Base-by-base conservation (phyloP, 139 green algal species). In the Chlamydomonas sp. region DNA sequence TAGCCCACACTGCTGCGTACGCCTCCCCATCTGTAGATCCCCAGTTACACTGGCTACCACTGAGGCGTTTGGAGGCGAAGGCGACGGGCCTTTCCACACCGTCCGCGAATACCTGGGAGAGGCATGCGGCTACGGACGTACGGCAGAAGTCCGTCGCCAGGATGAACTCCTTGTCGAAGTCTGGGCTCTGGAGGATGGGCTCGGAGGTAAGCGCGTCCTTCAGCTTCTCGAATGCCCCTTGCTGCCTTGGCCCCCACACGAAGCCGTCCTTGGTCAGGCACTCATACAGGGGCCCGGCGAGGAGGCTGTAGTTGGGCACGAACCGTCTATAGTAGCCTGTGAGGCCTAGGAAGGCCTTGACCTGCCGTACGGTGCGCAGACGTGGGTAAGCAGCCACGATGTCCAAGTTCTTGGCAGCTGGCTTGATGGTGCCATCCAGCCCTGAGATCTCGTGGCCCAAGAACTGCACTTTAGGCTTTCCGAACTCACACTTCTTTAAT, bases 321-420 rank as follows among this genome's bases (percentile, higher is more conserved):
- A 84, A 86, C 0, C 77, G 17, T 0, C 83, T 76, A 61, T 89
- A 92, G 72, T 88, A 92, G 0, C 85, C 87, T 17, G 76, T 79
- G 1, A 90, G 64, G 2, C 89, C 89, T 2, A 92, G 71, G 61
- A 90, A 92, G 60, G 81, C 82, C 16, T 69, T 64, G 1, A 92
- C 64, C 20, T 79, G 67, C 20, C 17, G 73, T 4, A 82, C 49
- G 49, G 80, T 88, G 16, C 68, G 62, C 15, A 86, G 89, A 63
- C 20, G 9, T 1, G 86, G 81, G n/a, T 87, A 64, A 3, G 87
- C 60, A 1, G 12, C 3, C 5, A 92, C 74, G 8, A 83, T 85
- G 58, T 31, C 63, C 3, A 89, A 15, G 59, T 90, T 90, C 12
- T 72, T 63, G 63, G 82, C 78, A 8, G 88, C 82, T 5, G 89